phyloP scores from a whole-genome alignment of 2,329 filamentous ascomycete genomes.

The Colletotrichum coccodes region DNA sequence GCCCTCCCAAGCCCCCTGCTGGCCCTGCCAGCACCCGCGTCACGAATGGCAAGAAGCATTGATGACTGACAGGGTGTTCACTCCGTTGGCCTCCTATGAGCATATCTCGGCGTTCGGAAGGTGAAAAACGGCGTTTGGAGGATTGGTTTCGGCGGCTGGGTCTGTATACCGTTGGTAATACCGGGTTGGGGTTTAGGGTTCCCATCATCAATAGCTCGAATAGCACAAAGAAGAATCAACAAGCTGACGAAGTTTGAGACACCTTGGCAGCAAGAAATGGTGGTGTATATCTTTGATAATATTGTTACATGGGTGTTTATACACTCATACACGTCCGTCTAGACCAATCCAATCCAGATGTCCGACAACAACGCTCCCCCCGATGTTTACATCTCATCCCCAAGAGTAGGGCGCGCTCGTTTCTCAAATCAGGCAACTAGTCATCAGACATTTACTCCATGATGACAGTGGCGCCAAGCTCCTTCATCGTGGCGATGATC shows the following conservation, averaged over 20 bases:
- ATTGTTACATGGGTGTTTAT: constrained; percentile 46
- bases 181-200: background rate
- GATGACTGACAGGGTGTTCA: background rate
- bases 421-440: constrained; percentile 4
- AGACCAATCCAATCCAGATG: constrained; percentile 29
- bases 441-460: constrained; percentile 79
- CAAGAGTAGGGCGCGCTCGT: constrained; percentile 5
- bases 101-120: constrained; percentile 20
- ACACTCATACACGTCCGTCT: constrained; percentile 38
- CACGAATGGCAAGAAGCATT: constrained; percentile 27
- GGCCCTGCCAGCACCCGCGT: constrained; percentile 28
- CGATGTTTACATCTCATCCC: constrained; percentile 10
- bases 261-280: constrained; percentile 2
- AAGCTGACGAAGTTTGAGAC: background rate
- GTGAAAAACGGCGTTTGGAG: constrained; percentile 5
- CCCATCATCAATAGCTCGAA: background rate
- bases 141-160: background rate
- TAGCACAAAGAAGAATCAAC: background rate
- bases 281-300: constrained; percentile 36
- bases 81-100: background rate
- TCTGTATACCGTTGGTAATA: constrained; percentile 6
- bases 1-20: constrained; percentile 24
- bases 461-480: constrained; percentile 84
- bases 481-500: constrained; percentile 96
- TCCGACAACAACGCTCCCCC: constrained; percentile 24